Percentiles rank a stretch among this genome's conserved stretches.
These are phyloP conservation scores for Penicillium carneum DNA, from an alignment of 2,329 filamentous ascomycete genomes.

Conservation along the genomic window DNA sequence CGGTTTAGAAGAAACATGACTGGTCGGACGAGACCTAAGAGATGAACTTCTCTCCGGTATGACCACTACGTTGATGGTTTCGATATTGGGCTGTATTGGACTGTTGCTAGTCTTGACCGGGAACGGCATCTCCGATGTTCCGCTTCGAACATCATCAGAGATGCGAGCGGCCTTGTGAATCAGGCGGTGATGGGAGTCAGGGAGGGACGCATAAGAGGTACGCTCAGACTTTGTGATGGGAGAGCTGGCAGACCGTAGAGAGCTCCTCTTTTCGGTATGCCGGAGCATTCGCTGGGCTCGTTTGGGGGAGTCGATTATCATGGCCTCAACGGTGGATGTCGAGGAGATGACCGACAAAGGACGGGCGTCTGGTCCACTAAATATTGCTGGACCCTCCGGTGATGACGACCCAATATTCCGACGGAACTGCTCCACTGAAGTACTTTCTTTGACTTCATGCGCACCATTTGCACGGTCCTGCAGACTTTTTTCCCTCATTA, in stretches of 20 bases:
- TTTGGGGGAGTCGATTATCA: conserved; percentile 61
- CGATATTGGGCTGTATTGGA: conserved; percentile 42
- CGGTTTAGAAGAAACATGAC: conserved; percentile 48
- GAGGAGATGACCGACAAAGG: conserved; percentile 61
- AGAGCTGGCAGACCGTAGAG: conserved; percentile 58
- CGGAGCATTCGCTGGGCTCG: conserved; percentile 57
- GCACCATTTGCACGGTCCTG: conserved; percentile 44
- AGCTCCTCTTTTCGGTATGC: conserved; percentile 62
- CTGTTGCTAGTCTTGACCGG: conserved; percentile 44
- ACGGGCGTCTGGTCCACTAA: conserved; percentile 41
- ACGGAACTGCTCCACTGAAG: conserved; percentile 58
- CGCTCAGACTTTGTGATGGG: conserved; percentile 55
- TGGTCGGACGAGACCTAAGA: conserved; percentile 49
- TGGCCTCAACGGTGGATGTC: conserved; percentile 63
- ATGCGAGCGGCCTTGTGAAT: conserved; percentile 61
- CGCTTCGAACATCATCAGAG: conserved; percentile 55
- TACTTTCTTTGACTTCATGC: conserved; percentile 36
- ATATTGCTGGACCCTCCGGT: conserved; percentile 39
- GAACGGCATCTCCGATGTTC: conserved; percentile 52
- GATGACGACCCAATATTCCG: conserved; percentile 60
- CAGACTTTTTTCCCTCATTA: conserved; percentile 42
- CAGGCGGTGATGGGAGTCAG: conserved; percentile 57
- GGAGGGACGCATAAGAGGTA: conserved; percentile 54
- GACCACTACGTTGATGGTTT: conserved; percentile 57
- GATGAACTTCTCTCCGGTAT: conserved; percentile 58